A percentile compares a stretch with the other conserved stretches of the same genome.
These are phyloP conservation scores for Trichoderma gamsii DNA, from an alignment of 495 filamentous ascomycete genomes.

Conservation along the genomic window DNA sequence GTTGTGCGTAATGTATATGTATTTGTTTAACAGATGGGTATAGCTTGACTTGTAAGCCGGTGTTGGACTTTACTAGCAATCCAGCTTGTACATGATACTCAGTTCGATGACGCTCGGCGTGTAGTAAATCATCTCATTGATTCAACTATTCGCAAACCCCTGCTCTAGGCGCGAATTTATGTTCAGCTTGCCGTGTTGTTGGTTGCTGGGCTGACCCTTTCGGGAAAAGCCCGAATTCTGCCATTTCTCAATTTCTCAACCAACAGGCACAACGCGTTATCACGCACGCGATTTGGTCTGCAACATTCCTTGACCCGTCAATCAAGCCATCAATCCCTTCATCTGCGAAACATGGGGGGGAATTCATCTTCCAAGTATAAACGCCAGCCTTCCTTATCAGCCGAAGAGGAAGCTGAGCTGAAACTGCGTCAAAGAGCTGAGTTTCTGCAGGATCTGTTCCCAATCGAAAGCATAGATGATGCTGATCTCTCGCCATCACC, in stretches of 20 bases:
- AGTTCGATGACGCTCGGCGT: neutral
- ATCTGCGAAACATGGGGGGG: neutral
- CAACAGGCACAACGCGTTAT: neutral
- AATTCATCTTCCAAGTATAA: neutral
- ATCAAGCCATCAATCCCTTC: neutral
- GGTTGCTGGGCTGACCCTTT: neutral
- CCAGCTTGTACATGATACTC: neutral
- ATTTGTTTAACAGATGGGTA: no score
- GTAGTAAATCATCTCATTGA: neutral
- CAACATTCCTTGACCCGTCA: neutral
- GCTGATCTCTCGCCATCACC: neutral
- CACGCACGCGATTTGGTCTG: neutral
- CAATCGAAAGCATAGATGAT: neutral
- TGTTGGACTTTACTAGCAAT: neutral
- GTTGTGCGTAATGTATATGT: no score
- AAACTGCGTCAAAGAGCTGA: neutral
- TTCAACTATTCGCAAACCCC: neutral
- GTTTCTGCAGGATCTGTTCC: neutral
- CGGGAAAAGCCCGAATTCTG: neutral
- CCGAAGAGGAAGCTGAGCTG: neutral
- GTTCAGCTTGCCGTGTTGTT: neutral
- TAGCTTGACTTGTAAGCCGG: no score
- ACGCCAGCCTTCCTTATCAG: neutral
- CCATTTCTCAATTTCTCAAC: neutral
- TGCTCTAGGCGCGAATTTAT: neutral